Base-by-base conservation (phyloP, 306 rosid species). In the Leucaena leucocephala region DNA sequence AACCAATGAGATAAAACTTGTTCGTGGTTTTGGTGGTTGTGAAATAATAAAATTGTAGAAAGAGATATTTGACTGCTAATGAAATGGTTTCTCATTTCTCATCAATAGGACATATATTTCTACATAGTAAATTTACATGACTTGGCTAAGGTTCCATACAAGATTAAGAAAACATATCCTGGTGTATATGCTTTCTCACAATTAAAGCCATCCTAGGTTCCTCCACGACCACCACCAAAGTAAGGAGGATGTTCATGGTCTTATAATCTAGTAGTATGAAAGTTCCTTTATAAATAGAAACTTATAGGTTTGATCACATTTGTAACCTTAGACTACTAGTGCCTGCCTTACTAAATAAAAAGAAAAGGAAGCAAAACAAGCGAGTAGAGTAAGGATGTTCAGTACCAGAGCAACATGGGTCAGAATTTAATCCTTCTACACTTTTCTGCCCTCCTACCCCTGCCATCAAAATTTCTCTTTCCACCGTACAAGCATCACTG, bases 401-500 rank as follows among this genome's bases (percentile, higher is more conserved):
- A 44, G 42, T 62, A 77, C 70, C 78, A 48, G 13, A 71, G 58
- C 72, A 54, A 61, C 66, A 21, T 49, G 39, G 16, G 63, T 74
- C 58, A 22, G 78, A 3, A 62, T 38, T 57, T 38, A 74, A 74
- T 40, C 52, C 16, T 14, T 13, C 2, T 36, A 57, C 7, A 5
- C 34, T 57, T 49, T 27, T 55, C 77, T 55, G 38, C 35, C 70
- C 54, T 22, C 4, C 5, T 36, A 19, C 1, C n/a, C 17, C 42
- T 57, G 48, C n/a, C 14, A 33, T 65, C 57, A 77, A 35, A 64
- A 43, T 59, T 80, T 59, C 67, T 88, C 88, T 35, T 88, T 87
- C 86, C 92, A 82, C 13, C 84, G 42, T 17, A 92, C 79, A 68
- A 92, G 94, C 65, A 84, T 77, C 74, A 90, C 82, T 0, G 83